These are phyloP conservation scores for Ashbya aceris DNA, from an alignment of 1,139 yeast genomes.

Conservation along the genomic window DNA sequence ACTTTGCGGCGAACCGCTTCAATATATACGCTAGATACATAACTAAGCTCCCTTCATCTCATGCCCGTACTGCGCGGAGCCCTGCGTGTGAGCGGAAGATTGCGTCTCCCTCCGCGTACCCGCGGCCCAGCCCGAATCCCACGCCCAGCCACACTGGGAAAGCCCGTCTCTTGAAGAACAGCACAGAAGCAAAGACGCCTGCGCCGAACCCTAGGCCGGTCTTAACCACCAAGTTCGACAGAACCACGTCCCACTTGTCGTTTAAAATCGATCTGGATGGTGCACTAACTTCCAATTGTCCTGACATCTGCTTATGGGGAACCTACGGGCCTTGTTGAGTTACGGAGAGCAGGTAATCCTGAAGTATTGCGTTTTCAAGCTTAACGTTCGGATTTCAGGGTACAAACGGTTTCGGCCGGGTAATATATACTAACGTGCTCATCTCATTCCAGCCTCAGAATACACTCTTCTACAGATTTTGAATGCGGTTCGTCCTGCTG, in stretches of 20 bases:
- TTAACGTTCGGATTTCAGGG: no score
- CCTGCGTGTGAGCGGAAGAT: slow-evolving; percentile 81
- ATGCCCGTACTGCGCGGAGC: slow-evolving; percentile 61
- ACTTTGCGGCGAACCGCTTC: neutral
- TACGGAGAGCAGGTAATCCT: no score
- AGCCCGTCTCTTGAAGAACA: slow-evolving; percentile 84
- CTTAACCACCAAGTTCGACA: slow-evolving; percentile 88
- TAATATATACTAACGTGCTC: no score
- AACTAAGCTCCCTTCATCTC: slow-evolving; percentile 16
- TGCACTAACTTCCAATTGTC: slow-evolving; percentile 30
- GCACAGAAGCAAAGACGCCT: slow-evolving; percentile 89
- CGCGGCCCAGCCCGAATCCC: slow-evolving; percentile 96
- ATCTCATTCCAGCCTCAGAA: no score
- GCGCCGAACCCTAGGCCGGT: slow-evolving; percentile 97
- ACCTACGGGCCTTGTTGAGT: neutral
- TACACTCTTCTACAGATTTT: no score
- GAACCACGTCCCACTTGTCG: slow-evolving; percentile 94
- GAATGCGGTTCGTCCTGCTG: no score
- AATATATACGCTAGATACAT: neutral
- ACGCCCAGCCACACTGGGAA: slow-evolving; percentile 96
- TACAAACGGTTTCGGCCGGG: no score
- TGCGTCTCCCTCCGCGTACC: slow-evolving; percentile 96
- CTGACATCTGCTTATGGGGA: slow-evolving; percentile 21
- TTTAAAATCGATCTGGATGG: slow-evolving; percentile 65
- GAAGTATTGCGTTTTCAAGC: no score